Evolutionary conservation across 805 yeast genomes (phyloP).

Genomic region (Lachancea nothofagi): DNA sequence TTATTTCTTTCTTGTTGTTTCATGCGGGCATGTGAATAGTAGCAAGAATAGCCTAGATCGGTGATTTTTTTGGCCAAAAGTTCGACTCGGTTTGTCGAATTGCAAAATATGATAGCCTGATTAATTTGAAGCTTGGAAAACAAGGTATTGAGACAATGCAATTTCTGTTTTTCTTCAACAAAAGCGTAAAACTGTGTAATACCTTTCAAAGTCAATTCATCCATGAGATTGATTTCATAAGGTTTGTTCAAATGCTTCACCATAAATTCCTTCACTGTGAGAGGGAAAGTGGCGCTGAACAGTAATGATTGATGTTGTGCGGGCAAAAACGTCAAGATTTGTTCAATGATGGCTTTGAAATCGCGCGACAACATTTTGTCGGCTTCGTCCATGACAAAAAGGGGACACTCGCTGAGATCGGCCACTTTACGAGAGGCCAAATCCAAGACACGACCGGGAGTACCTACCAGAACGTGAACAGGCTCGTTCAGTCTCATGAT

Average conservation of each 20-base stretch:
- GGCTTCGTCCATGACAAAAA: constrained; percentile 97
- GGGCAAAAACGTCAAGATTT: constrained; percentile 78
- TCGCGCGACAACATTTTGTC: constrained; percentile 93
- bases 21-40: constrained; percentile 96
- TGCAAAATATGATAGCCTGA: constrained; percentile 95
- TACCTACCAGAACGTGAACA: constrained; percentile 92
- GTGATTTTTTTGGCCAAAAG: constrained; percentile 92
- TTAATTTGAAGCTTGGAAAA: constrained; percentile 92
- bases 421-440: constrained; percentile 85
- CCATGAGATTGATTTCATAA: constrained; percentile 95
- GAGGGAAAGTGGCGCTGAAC: constrained; percentile 94
- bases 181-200: constrained; percentile 97
- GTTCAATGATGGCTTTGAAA: constrained; percentile 81
- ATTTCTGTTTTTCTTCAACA: constrained; percentile 92
- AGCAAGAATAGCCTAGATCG: constrained; percentile 93
- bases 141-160: constrained; percentile 91
- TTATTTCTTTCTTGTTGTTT: constrained; percentile 95
- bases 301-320: constrained; percentile 73
- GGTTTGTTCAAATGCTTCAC: constrained; percentile 85
- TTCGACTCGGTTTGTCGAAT: constrained; percentile 94
- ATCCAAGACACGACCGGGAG: constrained; percentile 96
- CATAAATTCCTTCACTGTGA: constrained; percentile 89
- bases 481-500: constrained; percentile 87
- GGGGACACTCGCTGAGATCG: constrained; percentile 76
- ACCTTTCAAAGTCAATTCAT: constrained; percentile 92